Base-by-base conservation (phyloP, 2,329 filamentous ascomycete species). In the Neophaeococcomyces aloes region DNA sequence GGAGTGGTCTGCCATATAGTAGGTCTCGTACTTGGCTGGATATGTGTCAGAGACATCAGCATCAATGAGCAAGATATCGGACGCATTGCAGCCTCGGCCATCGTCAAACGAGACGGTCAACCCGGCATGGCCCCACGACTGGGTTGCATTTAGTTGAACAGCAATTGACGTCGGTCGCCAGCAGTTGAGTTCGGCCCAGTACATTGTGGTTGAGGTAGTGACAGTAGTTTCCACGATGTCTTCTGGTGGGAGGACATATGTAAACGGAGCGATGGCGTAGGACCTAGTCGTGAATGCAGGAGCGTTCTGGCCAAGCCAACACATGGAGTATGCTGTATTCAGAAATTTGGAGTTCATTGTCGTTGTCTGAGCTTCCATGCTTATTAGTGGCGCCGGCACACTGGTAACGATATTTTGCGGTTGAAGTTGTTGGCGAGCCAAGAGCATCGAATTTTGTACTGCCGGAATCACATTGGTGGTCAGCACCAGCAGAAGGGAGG, bases 281-380 rank as follows among this genome's bases (percentile, higher is more conserved):
- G 46, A 21, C 21, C 15, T 34, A 3, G 49, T 51, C 15, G 39
- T 45, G 7, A 30, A 42, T 5, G 18, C 33, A 7, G 32, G 31
- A 6, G 0, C 58, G 57, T 0, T 47, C 47, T 2, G 54, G 14
- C 53, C 56, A 53, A 21, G 48, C 65, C 68, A 71, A 0, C 60
- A 19, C 3, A 41, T 30, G 33, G 64, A 67, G 42, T 73, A 74
- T 0, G 65, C 66, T 0, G 61, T 65, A n/a, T n/a, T 4, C 35
- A 38, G n/a, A 17, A 38, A 38, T 10, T 38, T 38, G 7, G 73
- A 67, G 19, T 10, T 23, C 35, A 38, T 38, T 3, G 7, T 13
- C 14, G 3, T 3, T 13, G 11, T 27, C 14, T 38, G 35, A n/a
- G 7, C n/a, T 7, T 4, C 7, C 3, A 25, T 19, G 19, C 10